Base-by-base conservation (phyloP, 2,329 filamentous ascomycete species). In the Myotisia sp. region DNA sequence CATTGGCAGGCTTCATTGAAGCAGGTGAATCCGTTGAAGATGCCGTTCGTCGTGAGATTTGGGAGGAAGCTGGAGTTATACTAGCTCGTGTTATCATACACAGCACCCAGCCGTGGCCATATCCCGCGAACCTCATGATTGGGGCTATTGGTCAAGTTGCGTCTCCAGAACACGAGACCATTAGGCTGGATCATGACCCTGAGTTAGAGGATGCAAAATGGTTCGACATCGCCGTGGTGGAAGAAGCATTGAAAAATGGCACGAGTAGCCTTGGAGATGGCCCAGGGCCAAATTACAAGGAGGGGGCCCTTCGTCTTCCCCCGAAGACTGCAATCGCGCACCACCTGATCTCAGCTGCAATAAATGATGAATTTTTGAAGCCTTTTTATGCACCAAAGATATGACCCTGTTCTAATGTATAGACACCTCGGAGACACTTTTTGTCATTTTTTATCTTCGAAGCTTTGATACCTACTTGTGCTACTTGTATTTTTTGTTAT, bases 321-420 rank as follows among this genome's bases (percentile, higher is more conserved):
- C 84, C 85, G 2, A 63, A 68, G 38, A 92, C 85, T 22, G 87
- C 90, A 1, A 95, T 98, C 67, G 90, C 90, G 10, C 81, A 95
- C 56, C 80, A 86, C 53, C 59, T 95, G 51, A 75, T 98, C 47
- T 68, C 65, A 34, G 83, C 85, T 1, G 84, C 93, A 9, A 71
- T 78, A 1, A 73, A 76, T 33, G 51, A 51, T 34, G 84, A 84
- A 0, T 90, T 81, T 53, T 61, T 81, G 39, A 66, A 65, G 7
- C 64, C 62, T 2, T 58, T 39, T 9, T 77, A 72, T 55, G 70
- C 70, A 6, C 71, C 55, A 32, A 59, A 53, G 47, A 57, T 56
- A 43, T n/a, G n/a, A n/a, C n/a, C n/a, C n/a, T n/a, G n/a, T n/a
- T n/a, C n/a, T n/a, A n/a, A n/a, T n/a, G n/a, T n/a, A n/a, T n/a